phyloP scores from a whole-genome alignment of 345 rosid genomes.

The Populus alba region DNA sequence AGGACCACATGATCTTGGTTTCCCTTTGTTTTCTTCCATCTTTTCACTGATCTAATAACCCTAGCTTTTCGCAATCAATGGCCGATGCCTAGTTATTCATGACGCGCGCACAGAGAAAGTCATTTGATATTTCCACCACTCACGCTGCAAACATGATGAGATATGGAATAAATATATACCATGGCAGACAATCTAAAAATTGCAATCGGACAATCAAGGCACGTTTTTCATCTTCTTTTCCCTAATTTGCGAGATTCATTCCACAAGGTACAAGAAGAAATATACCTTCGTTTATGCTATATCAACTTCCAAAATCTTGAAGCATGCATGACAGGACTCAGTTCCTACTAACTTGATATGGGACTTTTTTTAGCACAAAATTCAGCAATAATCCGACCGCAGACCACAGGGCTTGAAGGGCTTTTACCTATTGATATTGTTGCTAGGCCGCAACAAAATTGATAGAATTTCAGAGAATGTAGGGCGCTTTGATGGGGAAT shows the following conservation, averaged over 20 bases:
- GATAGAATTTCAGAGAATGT: conserved; percentile 64
- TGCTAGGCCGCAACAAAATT: conserved; percentile 44
- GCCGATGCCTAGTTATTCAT: conserved; percentile 9
- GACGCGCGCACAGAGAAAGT: conserved; percentile 1
- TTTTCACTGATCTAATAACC: not conserved
- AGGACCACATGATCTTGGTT: not conserved
- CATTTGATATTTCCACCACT: conserved; percentile 6
- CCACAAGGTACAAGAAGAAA: not conserved
- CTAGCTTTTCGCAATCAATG: conserved; percentile 1
- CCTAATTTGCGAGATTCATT: not conserved
- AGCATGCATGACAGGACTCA: not conserved
- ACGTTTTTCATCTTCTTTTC: not conserved
- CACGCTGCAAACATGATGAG: conserved; percentile 1
- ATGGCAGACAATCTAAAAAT: not conserved
- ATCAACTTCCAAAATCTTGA: conserved; percentile 18
- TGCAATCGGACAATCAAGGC: conserved; percentile 1
- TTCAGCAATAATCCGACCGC: not conserved
- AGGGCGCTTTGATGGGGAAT: conserved; percentile 72
- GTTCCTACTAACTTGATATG: not conserved
- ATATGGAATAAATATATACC: not conserved
- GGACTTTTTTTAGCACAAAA: not conserved
- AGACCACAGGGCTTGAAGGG: not conserved
- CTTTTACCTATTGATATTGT: conserved; percentile 43
- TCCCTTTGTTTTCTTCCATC: not conserved
- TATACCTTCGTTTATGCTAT: conserved; percentile 22